Conservation (phyloP, 129 eudicot species). For the Calendula officinalis region DNA sequence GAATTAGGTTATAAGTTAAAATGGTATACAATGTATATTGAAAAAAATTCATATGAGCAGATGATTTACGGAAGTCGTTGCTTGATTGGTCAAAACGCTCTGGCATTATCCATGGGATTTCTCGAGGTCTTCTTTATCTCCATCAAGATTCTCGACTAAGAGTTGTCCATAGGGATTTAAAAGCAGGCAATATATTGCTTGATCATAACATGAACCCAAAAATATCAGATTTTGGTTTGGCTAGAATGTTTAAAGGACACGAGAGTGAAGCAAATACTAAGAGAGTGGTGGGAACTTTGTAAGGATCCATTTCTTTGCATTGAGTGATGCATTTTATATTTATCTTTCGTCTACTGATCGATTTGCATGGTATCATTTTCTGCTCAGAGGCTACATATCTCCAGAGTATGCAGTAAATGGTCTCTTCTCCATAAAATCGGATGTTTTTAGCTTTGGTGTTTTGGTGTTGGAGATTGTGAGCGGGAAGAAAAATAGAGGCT, state of each 20-base stretch:
- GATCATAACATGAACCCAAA: slow-evolving; percentile 49
- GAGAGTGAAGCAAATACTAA: slow-evolving; percentile 39
- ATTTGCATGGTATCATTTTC: not conserved
- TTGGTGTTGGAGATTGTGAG: slow-evolving; percentile 41
- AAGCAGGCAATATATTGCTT: slow-evolving; percentile 48
- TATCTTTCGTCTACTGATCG: not conserved
- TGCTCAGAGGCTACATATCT: slow-evolving; percentile 43
- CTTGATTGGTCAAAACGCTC: slow-evolving; percentile 51
- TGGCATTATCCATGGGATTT: slow-evolving; percentile 42
- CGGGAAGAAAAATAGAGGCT: slow-evolving; percentile 39
- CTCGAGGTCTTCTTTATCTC: slow-evolving; percentile 54
- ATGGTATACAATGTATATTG: too few species aligned
- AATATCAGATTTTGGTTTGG: slow-evolving; percentile 60
- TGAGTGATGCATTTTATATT: slow-evolving; percentile 1
- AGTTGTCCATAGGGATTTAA: slow-evolving; percentile 62
- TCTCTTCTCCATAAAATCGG: slow-evolving; percentile 38
- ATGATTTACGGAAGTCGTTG: slow-evolving; percentile 11
- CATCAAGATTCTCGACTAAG: slow-evolving; percentile 53
- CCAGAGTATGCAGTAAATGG: slow-evolving; percentile 43
- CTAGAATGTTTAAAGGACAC: slow-evolving; percentile 44
- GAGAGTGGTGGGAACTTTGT: slow-evolving; percentile 56
- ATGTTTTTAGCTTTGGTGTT: slow-evolving; percentile 38
- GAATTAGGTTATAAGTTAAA: too few species aligned
- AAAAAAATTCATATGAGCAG: slow-evolving; percentile 10
- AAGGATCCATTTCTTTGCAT: slow-evolving; percentile 14